Percentiles rank a stretch among this genome's conserved stretches.
Evolutionary conservation across 441 rosid species (phyloP).

Genomic region (Populus hybrid): DNA sequence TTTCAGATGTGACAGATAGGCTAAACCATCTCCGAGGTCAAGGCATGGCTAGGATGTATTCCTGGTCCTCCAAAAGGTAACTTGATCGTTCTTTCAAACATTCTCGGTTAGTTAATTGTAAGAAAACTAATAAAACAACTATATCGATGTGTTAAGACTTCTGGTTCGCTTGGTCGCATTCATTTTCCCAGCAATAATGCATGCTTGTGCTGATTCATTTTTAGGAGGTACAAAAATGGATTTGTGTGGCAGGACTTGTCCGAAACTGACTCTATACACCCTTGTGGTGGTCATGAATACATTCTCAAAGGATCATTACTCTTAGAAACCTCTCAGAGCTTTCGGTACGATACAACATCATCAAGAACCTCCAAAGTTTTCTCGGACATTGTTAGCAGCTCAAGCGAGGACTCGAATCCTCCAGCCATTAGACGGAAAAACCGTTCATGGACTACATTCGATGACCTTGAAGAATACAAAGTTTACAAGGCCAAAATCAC

Average conservation of each 20-base stretch:
- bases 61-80: slow-evolving; percentile 4
- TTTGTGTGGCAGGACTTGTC: slow-evolving; percentile 3
- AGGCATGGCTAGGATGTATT: slow-evolving; percentile 3
- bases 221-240: slow-evolving; percentile 4
- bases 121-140: not conserved
- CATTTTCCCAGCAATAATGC: not conserved
- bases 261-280: not conserved
- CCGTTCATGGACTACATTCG: slow-evolving; percentile 32
- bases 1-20: not conserved
- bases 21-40: slow-evolving; percentile 1
- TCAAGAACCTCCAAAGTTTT: slow-evolving; percentile 28
- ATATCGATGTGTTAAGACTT: not conserved
- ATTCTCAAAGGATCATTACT: slow-evolving; percentile 5
- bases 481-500: slow-evolving; percentile 26
- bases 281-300: slow-evolving; percentile 2
- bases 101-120: not conserved
- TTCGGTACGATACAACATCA: slow-evolving; percentile 31
- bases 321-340: slow-evolving; percentile 16
- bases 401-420: slow-evolving; percentile 27
- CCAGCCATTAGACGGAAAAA: slow-evolving; percentile 24
- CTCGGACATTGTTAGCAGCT: slow-evolving; percentile 26
- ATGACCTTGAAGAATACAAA: slow-evolving; percentile 31
- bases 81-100: not conserved
- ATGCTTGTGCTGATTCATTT: not conserved
- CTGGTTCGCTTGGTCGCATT: not conserved